Conservation (phyloP, 2,329 filamentous ascomycete genomes). For the Aspergillus clavatus region DNA sequence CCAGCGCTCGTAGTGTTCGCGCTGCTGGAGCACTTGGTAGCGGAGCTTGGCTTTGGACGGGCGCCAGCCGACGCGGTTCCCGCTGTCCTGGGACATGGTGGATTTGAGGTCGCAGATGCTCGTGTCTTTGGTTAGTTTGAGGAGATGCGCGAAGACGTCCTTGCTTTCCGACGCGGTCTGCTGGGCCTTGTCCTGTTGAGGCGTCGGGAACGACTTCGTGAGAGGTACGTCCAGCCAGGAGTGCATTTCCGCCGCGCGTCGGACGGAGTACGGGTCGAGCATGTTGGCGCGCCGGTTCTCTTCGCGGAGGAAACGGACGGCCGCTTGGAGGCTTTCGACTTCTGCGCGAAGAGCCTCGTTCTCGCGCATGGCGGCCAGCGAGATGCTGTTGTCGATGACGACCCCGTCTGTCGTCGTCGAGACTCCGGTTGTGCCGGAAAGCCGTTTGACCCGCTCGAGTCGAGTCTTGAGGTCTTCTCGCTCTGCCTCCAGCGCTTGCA, state of each 20-base stretch:
- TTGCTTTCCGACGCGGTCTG: constrained; percentile 38
- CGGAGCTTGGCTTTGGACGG: constrained; percentile 40
- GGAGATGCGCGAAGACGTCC: constrained; percentile 40
- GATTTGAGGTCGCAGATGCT: constrained; percentile 37
- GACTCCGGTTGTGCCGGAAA: constrained; percentile 35
- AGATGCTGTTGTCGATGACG: constrained; percentile 35
- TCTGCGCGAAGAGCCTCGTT: constrained; percentile 42
- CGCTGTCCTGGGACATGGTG: constrained; percentile 21
- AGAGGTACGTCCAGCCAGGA: constrained; percentile 43
- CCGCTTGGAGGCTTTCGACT: constrained; percentile 42
- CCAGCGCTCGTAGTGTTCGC: constrained; percentile 45
- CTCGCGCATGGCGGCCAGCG: constrained; percentile 40
- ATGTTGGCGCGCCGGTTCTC: constrained; percentile 41
- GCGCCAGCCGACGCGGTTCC: constrained; percentile 36
- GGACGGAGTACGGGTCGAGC: constrained; percentile 40
- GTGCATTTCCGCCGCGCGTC: constrained; percentile 37
- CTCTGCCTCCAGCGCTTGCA: constrained; percentile 35
- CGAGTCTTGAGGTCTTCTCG: constrained; percentile 40
- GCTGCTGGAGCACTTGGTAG: constrained; percentile 42
- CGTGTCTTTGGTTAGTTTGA: constrained; percentile 41
- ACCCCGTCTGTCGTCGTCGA: constrained; percentile 34
- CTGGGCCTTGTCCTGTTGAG: constrained; percentile 29
- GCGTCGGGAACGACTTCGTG: constrained; percentile 14
- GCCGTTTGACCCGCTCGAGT: constrained; percentile 41
- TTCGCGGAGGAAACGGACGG: constrained; percentile 43